A percentile compares a stretch with the other conserved stretches of the same genome.
Evolutionary conservation across 176 grass and related monocot genomes (phyloP).

Genomic region (Rhynchospora breviuscula): DNA sequence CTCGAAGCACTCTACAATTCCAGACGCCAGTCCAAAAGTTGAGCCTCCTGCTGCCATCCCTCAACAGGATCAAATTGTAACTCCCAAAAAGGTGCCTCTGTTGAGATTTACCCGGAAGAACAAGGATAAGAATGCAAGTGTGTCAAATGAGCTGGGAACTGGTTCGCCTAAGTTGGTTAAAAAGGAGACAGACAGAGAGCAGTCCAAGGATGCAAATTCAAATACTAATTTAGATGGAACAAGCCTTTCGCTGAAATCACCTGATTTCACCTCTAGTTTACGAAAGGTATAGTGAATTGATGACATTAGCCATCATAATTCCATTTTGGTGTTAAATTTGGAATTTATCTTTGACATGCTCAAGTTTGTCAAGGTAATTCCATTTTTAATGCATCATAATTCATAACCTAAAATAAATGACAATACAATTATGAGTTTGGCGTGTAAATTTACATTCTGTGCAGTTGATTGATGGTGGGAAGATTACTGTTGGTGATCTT

Average conservation of each 20-base stretch:
- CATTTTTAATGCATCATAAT: not conserved
- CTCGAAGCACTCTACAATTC: conserved; percentile 71
- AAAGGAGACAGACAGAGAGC: conserved; percentile 44
- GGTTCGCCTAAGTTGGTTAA: conserved; percentile 43
- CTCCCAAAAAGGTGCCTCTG: conserved; percentile 51
- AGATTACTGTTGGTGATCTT: conserved; percentile 67
- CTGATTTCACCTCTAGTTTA: conserved; percentile 58
- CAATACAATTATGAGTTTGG: not conserved
- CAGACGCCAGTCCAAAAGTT: conserved; percentile 22
- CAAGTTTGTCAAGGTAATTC: not conserved
- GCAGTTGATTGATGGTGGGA: conserved; percentile 81
- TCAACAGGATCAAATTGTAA: conserved; percentile 25
- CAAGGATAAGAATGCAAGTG: conserved; percentile 47
- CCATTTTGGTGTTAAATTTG: not conserved
- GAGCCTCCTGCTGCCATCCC: conserved; percentile 28
- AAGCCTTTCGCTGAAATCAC: conserved; percentile 39
- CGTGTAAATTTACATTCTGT: conserved; percentile 21
- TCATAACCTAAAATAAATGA: not conserved
- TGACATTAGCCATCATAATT: not conserved
- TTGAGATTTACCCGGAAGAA: conserved; percentile 85
- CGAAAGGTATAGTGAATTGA: conserved; percentile 52
- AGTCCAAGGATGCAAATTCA: conserved; percentile 30
- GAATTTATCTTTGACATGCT: not conserved
- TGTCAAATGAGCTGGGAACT: conserved; percentile 32
- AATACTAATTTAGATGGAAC: conserved; percentile 28